phyloP scores from a whole-genome alignment of 192 early-diverging fungal genomes.

The Coemansia sp. region DNA sequence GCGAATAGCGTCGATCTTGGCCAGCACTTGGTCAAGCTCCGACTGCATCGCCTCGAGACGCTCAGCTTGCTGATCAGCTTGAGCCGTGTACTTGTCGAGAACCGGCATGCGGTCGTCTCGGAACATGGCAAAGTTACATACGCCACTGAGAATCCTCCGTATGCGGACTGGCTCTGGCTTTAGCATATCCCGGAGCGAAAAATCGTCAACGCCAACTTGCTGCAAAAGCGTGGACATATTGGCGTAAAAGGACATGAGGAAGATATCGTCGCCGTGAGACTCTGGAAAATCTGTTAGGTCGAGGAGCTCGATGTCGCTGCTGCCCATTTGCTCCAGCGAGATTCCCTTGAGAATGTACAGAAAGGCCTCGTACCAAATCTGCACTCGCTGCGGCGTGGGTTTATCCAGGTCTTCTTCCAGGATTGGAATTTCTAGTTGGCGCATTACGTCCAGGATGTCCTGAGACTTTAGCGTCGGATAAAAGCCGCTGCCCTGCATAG shows the following conservation, averaged over 20 bases:
- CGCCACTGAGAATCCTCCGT: conserved; percentile 72
- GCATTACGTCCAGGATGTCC: conserved; percentile 77
- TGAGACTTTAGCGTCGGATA: conserved; percentile 75
- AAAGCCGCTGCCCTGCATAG: conserved; percentile 39
- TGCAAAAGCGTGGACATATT: conserved; percentile 68
- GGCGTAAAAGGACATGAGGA: conserved; percentile 66
- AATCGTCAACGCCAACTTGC: conserved; percentile 75
- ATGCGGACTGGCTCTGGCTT: conserved; percentile 74
- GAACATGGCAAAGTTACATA: conserved; percentile 94
- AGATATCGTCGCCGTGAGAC: conserved; percentile 66
- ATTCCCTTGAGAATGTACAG: conserved; percentile 71
- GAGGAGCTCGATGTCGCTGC: conserved; percentile 30
- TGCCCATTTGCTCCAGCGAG: conserved; percentile 57
- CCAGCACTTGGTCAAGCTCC: conserved; percentile 60
- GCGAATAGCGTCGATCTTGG: conserved; percentile 59
- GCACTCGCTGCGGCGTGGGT: conserved; percentile 69
- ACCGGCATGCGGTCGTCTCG: conserved; percentile 74
- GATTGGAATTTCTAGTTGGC: conserved; percentile 75
- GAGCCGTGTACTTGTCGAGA: conserved; percentile 64
- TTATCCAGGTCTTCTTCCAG: conserved; percentile 73
- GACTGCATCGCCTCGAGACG: conserved; percentile 47
- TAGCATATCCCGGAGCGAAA: conserved; percentile 77
- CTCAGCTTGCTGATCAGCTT: conserved; percentile 58
- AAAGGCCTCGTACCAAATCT: conserved; percentile 74
- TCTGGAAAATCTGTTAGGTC: conserved; percentile 59